phyloP scores from a whole-genome alignment of 371 early-diverging fungal species.

The Mucor lusitanicus region DNA sequence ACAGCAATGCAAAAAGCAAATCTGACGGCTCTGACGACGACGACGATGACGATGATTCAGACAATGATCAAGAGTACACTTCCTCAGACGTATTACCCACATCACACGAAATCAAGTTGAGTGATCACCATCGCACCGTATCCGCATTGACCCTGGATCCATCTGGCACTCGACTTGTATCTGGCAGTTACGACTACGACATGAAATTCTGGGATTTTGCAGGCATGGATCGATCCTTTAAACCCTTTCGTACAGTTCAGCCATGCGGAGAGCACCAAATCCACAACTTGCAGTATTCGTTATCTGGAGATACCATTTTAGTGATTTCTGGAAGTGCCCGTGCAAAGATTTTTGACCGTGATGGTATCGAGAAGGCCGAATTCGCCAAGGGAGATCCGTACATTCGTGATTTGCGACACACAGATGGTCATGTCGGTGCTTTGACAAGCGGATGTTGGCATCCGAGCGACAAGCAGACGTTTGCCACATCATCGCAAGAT shows the following conservation, averaged over 20 bases:
- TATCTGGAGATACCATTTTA: slow-evolving; percentile 78
- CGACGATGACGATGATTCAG: slow-evolving; percentile 15
- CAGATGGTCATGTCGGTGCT: slow-evolving; percentile 87
- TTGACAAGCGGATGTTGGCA: slow-evolving; percentile 85
- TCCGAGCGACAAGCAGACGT: slow-evolving; percentile 65
- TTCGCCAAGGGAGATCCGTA: slow-evolving; percentile 94
- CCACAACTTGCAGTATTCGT: slow-evolving; percentile 79
- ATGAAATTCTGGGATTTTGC: slow-evolving; percentile 92
- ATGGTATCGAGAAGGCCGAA: slow-evolving; percentile 73
- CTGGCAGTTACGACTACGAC: slow-evolving; percentile 83
- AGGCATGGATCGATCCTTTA: slow-evolving; percentile 79
- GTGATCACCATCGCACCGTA: slow-evolving; percentile 74
- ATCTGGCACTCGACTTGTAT: slow-evolving; percentile 76
- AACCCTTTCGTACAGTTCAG: slow-evolving; percentile 80
- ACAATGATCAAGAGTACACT: slow-evolving; percentile 28
- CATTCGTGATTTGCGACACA: slow-evolving; percentile 84
- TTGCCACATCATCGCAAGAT: slow-evolving; percentile 85
- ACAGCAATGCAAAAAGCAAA: not conserved
- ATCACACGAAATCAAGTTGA: slow-evolving; percentile 66
- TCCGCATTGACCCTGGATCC: slow-evolving; percentile 85
- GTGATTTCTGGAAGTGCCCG: slow-evolving; percentile 77
- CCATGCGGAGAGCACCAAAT: slow-evolving; percentile 87
- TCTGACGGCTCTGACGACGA: not conserved
- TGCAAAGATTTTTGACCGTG: slow-evolving; percentile 79
- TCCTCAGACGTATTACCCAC: slow-evolving; percentile 55